Conservation (phyloP, 306 rosid species). For the Trifolium fragiferum region DNA sequence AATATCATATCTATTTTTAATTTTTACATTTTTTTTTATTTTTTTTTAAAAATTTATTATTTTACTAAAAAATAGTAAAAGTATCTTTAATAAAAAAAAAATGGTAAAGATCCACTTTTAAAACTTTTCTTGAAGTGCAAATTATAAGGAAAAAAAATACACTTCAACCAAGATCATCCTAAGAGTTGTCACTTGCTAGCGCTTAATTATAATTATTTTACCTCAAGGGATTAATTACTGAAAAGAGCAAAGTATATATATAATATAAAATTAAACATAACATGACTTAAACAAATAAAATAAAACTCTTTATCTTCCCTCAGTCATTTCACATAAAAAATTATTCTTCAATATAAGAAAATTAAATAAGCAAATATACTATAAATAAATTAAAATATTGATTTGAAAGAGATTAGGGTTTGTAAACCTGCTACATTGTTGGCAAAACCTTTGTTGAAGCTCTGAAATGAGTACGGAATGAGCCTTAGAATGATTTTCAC, state of each 20-base stretch:
- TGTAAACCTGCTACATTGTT: slow-evolving; percentile 96
- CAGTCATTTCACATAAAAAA: neutral
- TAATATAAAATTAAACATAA: neutral
- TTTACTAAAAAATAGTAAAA: neutral
- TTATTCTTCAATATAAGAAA: neutral
- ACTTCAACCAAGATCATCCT: slow-evolving; percentile 18
- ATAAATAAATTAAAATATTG: neutral
- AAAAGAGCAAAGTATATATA: neutral
- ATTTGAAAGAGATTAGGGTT: slow-evolving; percentile 55
- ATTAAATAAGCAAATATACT: neutral
- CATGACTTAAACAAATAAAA: neutral
- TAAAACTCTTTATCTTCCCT: neutral
- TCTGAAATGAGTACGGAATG: slow-evolving; percentile 58
- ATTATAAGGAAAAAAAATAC: neutral
- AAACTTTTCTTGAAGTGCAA: neutral
- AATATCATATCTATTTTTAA: neutral
- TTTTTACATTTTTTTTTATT: too few species aligned
- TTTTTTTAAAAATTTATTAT: neutral
- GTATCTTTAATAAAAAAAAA: too few species aligned
- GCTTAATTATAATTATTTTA: neutral
- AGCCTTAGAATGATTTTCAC: slow-evolving; percentile 87
- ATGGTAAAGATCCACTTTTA: neutral
- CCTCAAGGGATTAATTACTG: neutral
- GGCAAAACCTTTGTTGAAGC: slow-evolving; percentile 80
- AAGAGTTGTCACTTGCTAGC: slow-evolving; percentile 29